Conservation (phyloP, 1,139 yeast species). For the Suhomyces wounanorum region DNA sequence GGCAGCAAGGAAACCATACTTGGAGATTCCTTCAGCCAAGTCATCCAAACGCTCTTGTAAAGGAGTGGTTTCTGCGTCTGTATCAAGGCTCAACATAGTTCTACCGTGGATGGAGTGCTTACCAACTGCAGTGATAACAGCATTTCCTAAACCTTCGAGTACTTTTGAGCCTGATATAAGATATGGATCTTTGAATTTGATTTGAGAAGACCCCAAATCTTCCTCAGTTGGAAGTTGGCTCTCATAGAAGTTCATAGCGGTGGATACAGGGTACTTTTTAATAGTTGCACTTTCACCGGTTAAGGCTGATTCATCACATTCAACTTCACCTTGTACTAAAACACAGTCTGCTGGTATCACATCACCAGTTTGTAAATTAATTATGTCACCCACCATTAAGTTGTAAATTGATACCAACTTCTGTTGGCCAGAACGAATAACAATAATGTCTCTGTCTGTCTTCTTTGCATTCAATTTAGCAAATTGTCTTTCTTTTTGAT, state of each 20-base stretch:
- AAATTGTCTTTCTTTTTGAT: constrained; percentile 94
- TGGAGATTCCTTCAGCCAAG: constrained; percentile 91
- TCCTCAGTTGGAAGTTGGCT: constrained; percentile 33
- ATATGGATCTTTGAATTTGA: constrained; percentile 67
- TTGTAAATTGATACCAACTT: constrained; percentile 71
- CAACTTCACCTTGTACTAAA: constrained; percentile 73
- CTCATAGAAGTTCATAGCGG: constrained; percentile 42
- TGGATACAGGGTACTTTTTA: constrained; percentile 58
- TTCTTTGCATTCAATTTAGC: constrained; percentile 83
- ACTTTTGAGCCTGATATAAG: constrained; percentile 90
- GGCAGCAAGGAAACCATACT: constrained; percentile 88
- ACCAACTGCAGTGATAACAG: constrained; percentile 90
- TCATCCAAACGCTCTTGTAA: constrained; percentile 78
- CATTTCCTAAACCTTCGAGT: constrained; percentile 83
- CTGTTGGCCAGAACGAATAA: constrained; percentile 72
- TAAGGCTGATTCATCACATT: constrained; percentile 88
- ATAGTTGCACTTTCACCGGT: constrained; percentile 93
- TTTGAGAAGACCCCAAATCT: constrained; percentile 52
- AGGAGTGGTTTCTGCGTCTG: constrained; percentile 84
- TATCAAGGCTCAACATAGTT: constrained; percentile 77
- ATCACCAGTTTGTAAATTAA: constrained; percentile 89
- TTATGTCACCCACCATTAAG: constrained; percentile 81
- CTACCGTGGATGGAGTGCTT: constrained; percentile 86
- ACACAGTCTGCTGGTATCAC: constrained; percentile 88
- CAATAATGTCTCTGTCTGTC: constrained; percentile 80